Conservation (phyloP, 2,329 filamentous ascomycete genomes). For the Aspergillus luchuensis region DNA sequence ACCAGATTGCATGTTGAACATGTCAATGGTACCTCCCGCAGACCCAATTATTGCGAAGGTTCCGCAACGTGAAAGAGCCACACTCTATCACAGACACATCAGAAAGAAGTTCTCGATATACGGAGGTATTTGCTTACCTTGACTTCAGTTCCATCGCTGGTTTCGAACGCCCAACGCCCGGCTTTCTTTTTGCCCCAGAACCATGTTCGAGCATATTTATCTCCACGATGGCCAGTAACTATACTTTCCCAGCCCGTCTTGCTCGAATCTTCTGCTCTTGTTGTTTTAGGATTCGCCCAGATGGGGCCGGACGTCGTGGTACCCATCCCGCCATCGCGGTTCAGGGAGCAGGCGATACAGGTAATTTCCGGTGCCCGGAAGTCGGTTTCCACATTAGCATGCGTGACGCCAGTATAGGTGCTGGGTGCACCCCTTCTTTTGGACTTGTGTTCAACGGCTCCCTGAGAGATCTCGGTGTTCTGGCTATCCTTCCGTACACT, state of each 20-base stretch:
- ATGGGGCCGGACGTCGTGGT: constrained; percentile 75
- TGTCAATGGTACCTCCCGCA: constrained; percentile 77
- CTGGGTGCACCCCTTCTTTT: constrained; percentile 62
- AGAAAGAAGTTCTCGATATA: background rate
- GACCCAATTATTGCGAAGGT: constrained; percentile 93
- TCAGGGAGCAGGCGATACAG: constrained; percentile 85
- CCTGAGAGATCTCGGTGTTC: constrained; percentile 90
- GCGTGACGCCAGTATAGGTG: constrained; percentile 16
- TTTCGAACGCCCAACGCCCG: constrained; percentile 89
- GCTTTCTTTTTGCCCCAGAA: constrained; percentile 96
- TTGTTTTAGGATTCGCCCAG: constrained; percentile 76
- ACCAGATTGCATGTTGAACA: constrained; percentile 96
- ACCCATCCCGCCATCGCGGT: constrained; percentile 92
- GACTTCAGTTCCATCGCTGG: constrained; percentile 79
- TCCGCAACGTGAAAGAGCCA: constrained; percentile 86
- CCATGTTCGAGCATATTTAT: constrained; percentile 88
- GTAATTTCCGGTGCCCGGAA: constrained; percentile 92
- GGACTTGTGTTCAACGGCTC: constrained; percentile 80
- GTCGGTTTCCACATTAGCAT: constrained; percentile 28
- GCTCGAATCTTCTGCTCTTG: constrained; percentile 69
- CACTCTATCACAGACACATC: constrained; percentile 59
- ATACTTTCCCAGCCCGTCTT: constrained; percentile 97
- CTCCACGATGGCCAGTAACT: constrained; percentile 85
- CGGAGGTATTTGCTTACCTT: constrained; percentile 39
- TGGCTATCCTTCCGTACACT: constrained; percentile 93